Percentiles rank a stretch among this genome's conserved stretches.
phyloP scores from a whole-genome alignment of 768 basidiomycete genomes.

The Nidula microcarpa region DNA sequence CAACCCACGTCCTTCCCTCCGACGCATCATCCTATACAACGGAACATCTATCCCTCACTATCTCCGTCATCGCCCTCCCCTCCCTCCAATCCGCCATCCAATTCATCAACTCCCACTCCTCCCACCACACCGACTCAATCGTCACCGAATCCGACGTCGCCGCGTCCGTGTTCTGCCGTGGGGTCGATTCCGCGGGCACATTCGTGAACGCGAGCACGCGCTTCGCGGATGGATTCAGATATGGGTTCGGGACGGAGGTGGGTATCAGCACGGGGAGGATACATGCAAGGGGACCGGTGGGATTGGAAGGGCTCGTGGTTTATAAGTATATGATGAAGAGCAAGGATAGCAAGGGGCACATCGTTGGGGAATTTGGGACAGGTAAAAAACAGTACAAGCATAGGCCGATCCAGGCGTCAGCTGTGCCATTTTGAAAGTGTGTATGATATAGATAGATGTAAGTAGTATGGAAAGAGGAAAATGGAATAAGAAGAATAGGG shows the following conservation, averaged over 20 bases:
- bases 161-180: slow-evolving; percentile 73
- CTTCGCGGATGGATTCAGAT: slow-evolving; percentile 95
- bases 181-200: slow-evolving; percentile 89
- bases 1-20: slow-evolving; percentile 49
- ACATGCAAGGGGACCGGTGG: slow-evolving; percentile 95
- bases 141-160: slow-evolving; percentile 74
- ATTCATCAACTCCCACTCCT: slow-evolving; percentile 91
- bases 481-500: slow-evolving; percentile 1
- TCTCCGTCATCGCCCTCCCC: slow-evolving; percentile 76
- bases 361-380: slow-evolving; percentile 81
- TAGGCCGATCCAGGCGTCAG: slow-evolving; percentile 34
- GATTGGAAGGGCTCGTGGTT: slow-evolving; percentile 87
- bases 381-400: slow-evolving; percentile 80
- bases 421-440: slow-evolving; percentile 39
- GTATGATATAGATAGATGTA: not conserved
- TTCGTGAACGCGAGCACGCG: slow-evolving; percentile 95
- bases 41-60: slow-evolving; percentile 83
- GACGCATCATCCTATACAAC: slow-evolving; percentile 69
- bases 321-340: slow-evolving; percentile 96
- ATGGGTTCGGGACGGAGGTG: slow-evolving; percentile 97
- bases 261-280: slow-evolving; percentile 97
- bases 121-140: slow-evolving; percentile 94
- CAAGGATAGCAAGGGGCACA: slow-evolving; percentile 67
- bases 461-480: slow-evolving; percentile 5
- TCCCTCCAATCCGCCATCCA: slow-evolving; percentile 73